Conservation (phyloP, 2,329 filamentous ascomycete species). For the Nigrograna mackinnonii region DNA sequence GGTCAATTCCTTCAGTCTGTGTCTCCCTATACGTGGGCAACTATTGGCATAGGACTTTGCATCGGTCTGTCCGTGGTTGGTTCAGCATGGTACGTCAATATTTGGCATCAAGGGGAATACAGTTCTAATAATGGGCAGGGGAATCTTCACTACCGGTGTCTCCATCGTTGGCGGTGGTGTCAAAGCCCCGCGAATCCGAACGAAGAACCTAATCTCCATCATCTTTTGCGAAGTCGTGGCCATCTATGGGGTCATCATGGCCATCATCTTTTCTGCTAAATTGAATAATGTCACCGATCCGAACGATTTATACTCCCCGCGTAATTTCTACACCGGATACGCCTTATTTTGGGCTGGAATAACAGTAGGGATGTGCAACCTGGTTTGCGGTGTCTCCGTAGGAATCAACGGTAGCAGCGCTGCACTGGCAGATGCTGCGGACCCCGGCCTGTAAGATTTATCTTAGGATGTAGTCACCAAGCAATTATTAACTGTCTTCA, state of each 20-base stretch:
- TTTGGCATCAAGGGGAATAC: background rate
- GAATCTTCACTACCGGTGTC: constrained; percentile 97
- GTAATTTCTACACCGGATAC: constrained; percentile 91
- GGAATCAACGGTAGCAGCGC: constrained; percentile 98
- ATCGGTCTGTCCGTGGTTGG: constrained; percentile 96
- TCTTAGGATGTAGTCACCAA: background rate
- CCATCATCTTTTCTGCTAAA: constrained; percentile 95
- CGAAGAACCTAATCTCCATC: constrained; percentile 99
- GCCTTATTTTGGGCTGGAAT: constrained; percentile 95
- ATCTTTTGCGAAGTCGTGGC: constrained; percentile 99
- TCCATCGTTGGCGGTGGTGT: constrained; percentile 97
- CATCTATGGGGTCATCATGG: constrained; percentile 99
- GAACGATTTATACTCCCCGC: constrained; percentile 70
- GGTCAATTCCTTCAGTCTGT: constrained; percentile 93
- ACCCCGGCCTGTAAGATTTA: constrained; percentile 76
- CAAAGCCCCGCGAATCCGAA: constrained; percentile 94
- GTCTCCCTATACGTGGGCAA: constrained; percentile 93
- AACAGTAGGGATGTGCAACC: constrained; percentile 92
- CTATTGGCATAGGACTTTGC: constrained; percentile 87
- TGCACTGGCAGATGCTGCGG: constrained; percentile 92
- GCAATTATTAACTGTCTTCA: background rate
- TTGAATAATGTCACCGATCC: constrained; percentile 69
- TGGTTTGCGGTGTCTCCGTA: constrained; percentile 94
- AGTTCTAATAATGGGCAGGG: constrained; percentile 61
- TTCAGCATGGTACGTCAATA: constrained; percentile 80